Evolutionary conservation across 1,139 yeast species (phyloP).

Genomic region (Kodamaea sp.): DNA sequence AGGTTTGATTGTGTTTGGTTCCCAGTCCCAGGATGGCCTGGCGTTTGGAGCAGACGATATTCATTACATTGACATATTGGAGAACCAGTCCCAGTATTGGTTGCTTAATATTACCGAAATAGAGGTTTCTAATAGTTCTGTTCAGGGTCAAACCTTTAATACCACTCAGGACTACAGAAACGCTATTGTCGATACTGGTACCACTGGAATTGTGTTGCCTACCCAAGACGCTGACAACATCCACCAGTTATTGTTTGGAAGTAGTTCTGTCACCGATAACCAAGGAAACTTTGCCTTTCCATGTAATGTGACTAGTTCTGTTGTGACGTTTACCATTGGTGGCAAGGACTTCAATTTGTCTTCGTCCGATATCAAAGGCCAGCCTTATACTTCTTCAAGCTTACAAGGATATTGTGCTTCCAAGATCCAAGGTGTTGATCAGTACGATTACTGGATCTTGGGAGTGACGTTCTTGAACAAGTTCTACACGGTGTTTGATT

Average conservation of each 20-base stretch:
- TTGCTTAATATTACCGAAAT: constrained; percentile 45
- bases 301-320: constrained; percentile 44
- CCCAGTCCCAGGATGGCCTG: constrained; percentile 18
- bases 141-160: constrained; percentile 10
- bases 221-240: constrained; percentile 54
- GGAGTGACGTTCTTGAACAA: constrained; percentile 63
- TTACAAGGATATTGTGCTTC: constrained; percentile 61
- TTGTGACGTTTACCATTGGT: constrained; percentile 41
- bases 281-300: constrained; percentile 58
- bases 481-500: constrained; percentile 61
- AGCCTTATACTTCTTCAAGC: constrained; percentile 36
- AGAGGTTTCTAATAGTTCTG: constrained; percentile 26
- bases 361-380: constrained; percentile 50
- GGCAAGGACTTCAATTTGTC: constrained; percentile 40
- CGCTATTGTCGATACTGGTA: constrained; percentile 66
- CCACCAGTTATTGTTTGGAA: constrained; percentile 49
- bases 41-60: constrained; percentile 3
- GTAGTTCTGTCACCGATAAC: constrained; percentile 53
- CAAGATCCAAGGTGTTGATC: constrained; percentile 57
- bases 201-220: constrained; percentile 62
- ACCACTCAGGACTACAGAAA: constrained; percentile 25
- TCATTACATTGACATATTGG: constrained; percentile 39
- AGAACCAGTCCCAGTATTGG: constrained; percentile 52
- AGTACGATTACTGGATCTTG: constrained; percentile 44
- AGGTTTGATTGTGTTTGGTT: constrained; percentile 30